phyloP scores from a whole-genome alignment of 2,329 filamentous ascomycete species.

The Didymella exigua region DNA sequence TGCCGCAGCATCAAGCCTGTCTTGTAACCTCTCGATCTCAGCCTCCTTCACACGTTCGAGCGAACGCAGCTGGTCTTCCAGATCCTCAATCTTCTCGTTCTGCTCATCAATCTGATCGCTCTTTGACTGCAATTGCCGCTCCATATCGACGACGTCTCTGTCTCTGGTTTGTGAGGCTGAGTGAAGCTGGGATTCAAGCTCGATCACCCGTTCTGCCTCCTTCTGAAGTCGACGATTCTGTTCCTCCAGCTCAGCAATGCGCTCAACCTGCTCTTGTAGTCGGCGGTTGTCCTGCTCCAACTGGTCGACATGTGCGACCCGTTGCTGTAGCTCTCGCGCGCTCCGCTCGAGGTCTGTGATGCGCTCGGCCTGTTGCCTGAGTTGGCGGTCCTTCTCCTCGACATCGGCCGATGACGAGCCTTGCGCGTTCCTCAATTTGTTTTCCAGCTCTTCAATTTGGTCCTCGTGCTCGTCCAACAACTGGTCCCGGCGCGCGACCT shows the following conservation, averaged over 20 bases:
- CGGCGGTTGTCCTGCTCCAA: slow-evolving; percentile 40
- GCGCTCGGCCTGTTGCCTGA: slow-evolving; percentile 37
- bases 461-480: slow-evolving; percentile 48
- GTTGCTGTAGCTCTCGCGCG: slow-evolving; percentile 10
- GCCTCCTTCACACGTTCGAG: slow-evolving; percentile 46
- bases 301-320: slow-evolving; percentile 17
- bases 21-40: slow-evolving; percentile 51
- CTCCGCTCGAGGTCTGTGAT: slow-evolving; percentile 32
- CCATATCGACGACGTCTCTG: slow-evolving; percentile 33
- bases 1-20: slow-evolving; percentile 48
- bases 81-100: slow-evolving; percentile 40
- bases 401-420: slow-evolving; percentile 35
- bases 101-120: slow-evolving; percentile 43
- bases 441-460: slow-evolving; percentile 43
- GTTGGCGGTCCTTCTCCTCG: slow-evolving; percentile 39
- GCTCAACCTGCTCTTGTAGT: slow-evolving; percentile 37
- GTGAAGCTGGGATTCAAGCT: slow-evolving; percentile 32
- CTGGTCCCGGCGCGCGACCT: slow-evolving; percentile 42
- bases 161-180: slow-evolving; percentile 32
- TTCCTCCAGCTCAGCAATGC: slow-evolving; percentile 36
- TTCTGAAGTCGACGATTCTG: slow-evolving; percentile 33
- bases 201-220: slow-evolving; percentile 8
- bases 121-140: slow-evolving; percentile 38
- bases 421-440: slow-evolving; percentile 39
- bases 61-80: slow-evolving; percentile 38